These are phyloP conservation scores for Botrytis elliptica DNA, from an alignment of 2,329 filamentous ascomycete species.

Conservation along the genomic window DNA sequence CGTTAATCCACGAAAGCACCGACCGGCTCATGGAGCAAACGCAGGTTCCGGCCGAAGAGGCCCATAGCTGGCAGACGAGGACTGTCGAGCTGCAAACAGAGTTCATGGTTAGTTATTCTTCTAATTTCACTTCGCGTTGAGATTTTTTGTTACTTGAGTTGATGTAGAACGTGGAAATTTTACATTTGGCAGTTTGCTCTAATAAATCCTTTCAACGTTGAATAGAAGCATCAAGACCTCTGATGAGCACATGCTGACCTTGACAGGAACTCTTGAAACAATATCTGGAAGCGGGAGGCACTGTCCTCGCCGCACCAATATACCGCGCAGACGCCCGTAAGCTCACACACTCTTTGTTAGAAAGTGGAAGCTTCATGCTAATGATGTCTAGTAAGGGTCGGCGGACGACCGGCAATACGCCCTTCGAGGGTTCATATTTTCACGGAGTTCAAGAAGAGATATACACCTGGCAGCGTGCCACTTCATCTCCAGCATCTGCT, in stretches of 20 bases:
- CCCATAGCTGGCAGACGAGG: background rate
- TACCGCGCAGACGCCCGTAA: background rate
- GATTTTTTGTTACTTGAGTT: too few species aligned
- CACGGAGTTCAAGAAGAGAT: background rate
- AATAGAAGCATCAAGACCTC: background rate
- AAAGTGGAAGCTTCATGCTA: background rate
- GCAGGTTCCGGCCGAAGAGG: background rate
- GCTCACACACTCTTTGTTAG: background rate
- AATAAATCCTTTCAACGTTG: background rate
- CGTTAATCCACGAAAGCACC: background rate
- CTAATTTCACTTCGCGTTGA: background rate
- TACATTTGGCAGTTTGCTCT: background rate
- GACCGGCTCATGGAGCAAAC: background rate
- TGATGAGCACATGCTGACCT: background rate
- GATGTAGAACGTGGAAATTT: background rate
- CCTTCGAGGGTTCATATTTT: background rate
- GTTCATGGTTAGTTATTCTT: background rate
- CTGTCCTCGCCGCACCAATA: background rate
- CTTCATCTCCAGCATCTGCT: background rate
- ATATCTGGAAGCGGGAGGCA: constrained; percentile 6
- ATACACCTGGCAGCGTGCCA: background rate
- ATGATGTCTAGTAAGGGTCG: background rate
- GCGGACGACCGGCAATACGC: background rate
- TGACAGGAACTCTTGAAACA: background rate
- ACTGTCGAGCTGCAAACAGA: background rate